These are phyloP conservation scores for Aethionema arabicum DNA, from an alignment of 345 rosid species.

Conservation along the genomic window DNA sequence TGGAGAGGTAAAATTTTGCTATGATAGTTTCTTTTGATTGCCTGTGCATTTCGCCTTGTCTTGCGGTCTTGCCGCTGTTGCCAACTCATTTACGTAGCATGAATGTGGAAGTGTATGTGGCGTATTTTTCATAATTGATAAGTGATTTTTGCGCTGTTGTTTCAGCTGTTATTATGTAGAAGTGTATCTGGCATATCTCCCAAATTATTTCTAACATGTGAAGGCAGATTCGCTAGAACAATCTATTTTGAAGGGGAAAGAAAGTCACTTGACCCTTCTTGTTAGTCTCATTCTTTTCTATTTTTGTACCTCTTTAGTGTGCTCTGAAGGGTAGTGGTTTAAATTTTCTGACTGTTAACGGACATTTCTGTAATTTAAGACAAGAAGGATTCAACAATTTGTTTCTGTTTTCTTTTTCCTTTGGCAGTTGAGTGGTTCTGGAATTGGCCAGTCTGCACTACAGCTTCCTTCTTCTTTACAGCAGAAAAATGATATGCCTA, in stretches of 20 bases:
- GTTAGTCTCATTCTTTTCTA: slow-evolving; percentile 19
- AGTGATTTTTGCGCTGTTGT: slow-evolving; percentile 5
- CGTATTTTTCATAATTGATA: slow-evolving; percentile 6
- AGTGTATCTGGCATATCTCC: slow-evolving; percentile 1
- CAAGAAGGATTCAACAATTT: slow-evolving; percentile 2
- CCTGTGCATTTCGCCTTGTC: not conserved
- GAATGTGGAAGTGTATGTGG: too few species aligned
- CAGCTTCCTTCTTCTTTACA: slow-evolving; percentile 53
- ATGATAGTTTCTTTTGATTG: not conserved
- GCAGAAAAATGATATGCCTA: slow-evolving; percentile 52
- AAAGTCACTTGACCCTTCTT: not conserved
- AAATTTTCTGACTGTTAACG: not conserved
- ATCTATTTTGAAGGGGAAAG: slow-evolving; percentile 4
- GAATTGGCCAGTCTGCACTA: slow-evolving; percentile 42
- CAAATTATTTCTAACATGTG: slow-evolving; percentile 3
- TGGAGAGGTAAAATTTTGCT: slow-evolving; percentile 54
- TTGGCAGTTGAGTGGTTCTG: slow-evolving; percentile 52
- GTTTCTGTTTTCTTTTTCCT: slow-evolving; percentile 13
- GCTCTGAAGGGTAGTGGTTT: slow-evolving; percentile 1
- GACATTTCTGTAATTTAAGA: not conserved
- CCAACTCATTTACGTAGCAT: too few species aligned
- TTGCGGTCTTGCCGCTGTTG: slow-evolving; percentile 7
- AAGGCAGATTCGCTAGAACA: not conserved
- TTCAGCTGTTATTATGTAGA: not conserved
- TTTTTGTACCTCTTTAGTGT: slow-evolving; percentile 5